A percentile compares a stretch with the other conserved stretches of the same genome.
Evolutionary conservation across 768 basidiomycete genomes (phyloP).

Genomic region (Podaxis pistillaris): DNA sequence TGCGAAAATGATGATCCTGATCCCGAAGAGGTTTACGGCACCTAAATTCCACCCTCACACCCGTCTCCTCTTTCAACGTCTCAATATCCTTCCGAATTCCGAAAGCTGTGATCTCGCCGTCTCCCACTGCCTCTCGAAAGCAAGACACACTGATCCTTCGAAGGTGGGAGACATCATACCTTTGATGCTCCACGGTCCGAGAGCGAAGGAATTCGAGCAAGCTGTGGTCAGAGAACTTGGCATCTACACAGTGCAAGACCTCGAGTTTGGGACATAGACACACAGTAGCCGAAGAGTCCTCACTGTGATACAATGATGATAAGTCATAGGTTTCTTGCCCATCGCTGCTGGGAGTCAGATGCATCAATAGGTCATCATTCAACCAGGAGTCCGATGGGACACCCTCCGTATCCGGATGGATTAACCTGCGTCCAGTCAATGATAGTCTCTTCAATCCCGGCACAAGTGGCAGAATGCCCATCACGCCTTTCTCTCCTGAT

Average conservation of each 20-base stretch:
- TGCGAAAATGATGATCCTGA: not conserved
- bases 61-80: not conserved
- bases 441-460: too few species aligned
- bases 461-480: too few species aligned
- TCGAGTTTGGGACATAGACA: not conserved
- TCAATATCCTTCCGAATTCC: not conserved
- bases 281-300: not conserved
- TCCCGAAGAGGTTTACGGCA: not conserved
- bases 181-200: not conserved
- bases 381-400: too few species aligned
- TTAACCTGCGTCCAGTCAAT: too few species aligned
- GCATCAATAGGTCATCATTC: not conserved
- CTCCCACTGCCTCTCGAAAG: not conserved
- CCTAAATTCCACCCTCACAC: not conserved
- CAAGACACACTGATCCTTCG: not conserved
- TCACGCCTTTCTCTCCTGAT: too few species aligned
- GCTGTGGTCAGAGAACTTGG: not conserved
- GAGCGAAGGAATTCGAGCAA: not conserved
- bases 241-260: not conserved
- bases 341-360: not conserved
- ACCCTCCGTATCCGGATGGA: too few species aligned
- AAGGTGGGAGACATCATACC: too few species aligned
- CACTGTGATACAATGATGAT: too few species aligned
- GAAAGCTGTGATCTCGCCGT: not conserved
- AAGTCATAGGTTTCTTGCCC: not conserved